Conservation (phyloP, 2,329 filamentous ascomycete species). For the Aspergillus sp. region DNA sequence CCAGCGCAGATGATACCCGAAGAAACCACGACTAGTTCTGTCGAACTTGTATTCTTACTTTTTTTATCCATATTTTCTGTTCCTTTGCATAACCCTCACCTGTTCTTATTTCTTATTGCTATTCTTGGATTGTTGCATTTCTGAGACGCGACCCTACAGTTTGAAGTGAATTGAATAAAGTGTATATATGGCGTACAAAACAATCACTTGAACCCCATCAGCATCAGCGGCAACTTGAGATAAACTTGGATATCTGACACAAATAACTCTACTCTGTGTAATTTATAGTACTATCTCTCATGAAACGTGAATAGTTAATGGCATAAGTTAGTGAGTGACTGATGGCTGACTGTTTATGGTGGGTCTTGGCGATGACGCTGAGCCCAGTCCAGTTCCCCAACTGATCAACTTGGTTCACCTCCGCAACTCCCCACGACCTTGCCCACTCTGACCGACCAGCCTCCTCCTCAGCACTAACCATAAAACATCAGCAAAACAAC, state of each 20-base stretch:
- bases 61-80: slow-evolving; percentile 4
- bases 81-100: slow-evolving; percentile 1
- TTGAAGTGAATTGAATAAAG: not conserved
- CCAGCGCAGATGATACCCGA: slow-evolving; percentile 14
- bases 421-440: slow-evolving; percentile 12
- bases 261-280: not conserved
- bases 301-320: not conserved
- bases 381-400: slow-evolving; percentile 15
- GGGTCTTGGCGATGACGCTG: slow-evolving; percentile 22
- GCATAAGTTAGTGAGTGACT: not conserved
- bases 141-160: not conserved
- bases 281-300: too few relatives aligned
- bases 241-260: not conserved
- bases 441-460: slow-evolving; percentile 2
- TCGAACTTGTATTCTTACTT: slow-evolving; percentile 6
- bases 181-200: slow-evolving; percentile 9
- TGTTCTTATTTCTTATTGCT: slow-evolving; percentile 16
- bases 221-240: not conserved
- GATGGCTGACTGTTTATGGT: not conserved
- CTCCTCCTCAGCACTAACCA: slow-evolving; percentile 7
- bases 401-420: slow-evolving; percentile 13
- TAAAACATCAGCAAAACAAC: not conserved
- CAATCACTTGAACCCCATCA: not conserved
- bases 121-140: slow-evolving; percentile 11
- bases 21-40: slow-evolving; percentile 10